A percentile compares a stretch with the other conserved stretches of the same genome.
Evolutionary conservation across 2,329 filamentous ascomycete genomes (phyloP).

Genomic region (Tolypocladium album): DNA sequence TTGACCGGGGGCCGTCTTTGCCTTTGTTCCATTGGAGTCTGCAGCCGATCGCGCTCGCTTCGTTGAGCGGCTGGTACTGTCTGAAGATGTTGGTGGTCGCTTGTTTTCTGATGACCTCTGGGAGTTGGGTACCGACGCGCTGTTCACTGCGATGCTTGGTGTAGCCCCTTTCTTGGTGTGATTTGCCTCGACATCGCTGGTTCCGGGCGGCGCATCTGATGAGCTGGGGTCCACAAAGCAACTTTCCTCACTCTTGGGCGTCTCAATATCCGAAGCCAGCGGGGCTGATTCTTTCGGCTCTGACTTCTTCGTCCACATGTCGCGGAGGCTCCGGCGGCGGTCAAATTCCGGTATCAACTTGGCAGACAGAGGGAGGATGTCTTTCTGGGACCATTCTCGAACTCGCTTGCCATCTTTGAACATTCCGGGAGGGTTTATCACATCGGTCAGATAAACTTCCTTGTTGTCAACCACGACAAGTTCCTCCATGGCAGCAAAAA

Average conservation of each 20-base stretch:
- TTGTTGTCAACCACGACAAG: constrained; percentile 39
- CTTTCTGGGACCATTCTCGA: constrained; percentile 54
- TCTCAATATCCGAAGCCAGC: not conserved
- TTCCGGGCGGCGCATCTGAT: not conserved
- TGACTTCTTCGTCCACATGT: constrained; percentile 62
- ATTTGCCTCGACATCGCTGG: not conserved
- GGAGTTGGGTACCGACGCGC: not conserved
- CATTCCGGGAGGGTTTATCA: constrained; percentile 67
- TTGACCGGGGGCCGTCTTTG: constrained; percentile 25
- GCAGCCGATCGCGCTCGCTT: constrained; percentile 16
- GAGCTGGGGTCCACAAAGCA: not conserved
- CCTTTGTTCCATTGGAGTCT: constrained; percentile 17
- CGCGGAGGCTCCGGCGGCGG: constrained; percentile 72
- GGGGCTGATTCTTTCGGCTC: constrained; percentile 5
- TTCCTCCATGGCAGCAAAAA: constrained; percentile 66
- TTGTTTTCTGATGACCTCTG: not conserved
- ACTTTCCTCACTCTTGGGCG: not conserved
- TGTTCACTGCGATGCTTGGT: not conserved
- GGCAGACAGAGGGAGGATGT: constrained; percentile 65
- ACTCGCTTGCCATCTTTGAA: constrained; percentile 58
- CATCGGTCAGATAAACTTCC: constrained; percentile 49
- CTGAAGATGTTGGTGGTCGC: not conserved
- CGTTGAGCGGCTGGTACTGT: constrained; percentile 1
- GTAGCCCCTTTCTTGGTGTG: not conserved
- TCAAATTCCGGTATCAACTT: constrained; percentile 83